A percentile compares a stretch with the other conserved stretches of the same genome.
Evolutionary conservation across 225 moss, liverwort and hornwort species (phyloP).

Genomic region (Ulota crispa): DNA sequence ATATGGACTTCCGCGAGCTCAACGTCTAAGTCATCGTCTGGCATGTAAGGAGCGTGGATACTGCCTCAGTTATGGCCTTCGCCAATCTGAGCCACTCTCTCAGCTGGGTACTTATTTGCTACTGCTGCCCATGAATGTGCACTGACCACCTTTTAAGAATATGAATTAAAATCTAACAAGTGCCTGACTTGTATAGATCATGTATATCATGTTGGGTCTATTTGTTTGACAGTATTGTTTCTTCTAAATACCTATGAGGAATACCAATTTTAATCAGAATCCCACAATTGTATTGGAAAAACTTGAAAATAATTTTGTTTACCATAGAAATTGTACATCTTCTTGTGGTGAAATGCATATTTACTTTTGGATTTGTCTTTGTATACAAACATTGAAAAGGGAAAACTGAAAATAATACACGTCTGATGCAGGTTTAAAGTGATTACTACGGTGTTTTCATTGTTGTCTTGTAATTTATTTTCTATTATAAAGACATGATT

Average conservation of each 20-base stretch:
- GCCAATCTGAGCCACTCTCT: slow-evolving; percentile 7
- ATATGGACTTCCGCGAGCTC: not conserved
- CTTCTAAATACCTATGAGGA: not conserved
- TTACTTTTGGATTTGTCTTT: no score
- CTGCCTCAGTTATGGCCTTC: slow-evolving; percentile 5
- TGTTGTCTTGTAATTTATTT: no score
- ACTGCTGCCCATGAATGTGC: not conserved
- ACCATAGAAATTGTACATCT: no score
- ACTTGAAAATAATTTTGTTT: no score
- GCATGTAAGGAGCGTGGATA: not conserved
- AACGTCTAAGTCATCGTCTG: slow-evolving; percentile 7
- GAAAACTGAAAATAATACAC: no score
- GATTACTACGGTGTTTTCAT: no score
- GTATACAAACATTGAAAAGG: no score
- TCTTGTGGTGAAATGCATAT: no score
- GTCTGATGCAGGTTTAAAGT: no score
- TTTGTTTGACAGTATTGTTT: slow-evolving; percentile 13
- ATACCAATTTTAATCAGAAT: no score
- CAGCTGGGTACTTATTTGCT: slow-evolving; percentile 7
- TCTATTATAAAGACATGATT: no score
- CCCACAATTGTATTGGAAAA: no score
- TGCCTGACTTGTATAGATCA: not conserved
- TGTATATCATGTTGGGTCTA: not conserved
- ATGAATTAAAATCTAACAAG: not conserved
- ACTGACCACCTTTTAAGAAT: slow-evolving; percentile 3